phyloP scores from a whole-genome alignment of 2,329 filamentous ascomycete genomes.

The Colletotrichum tabaci region DNA sequence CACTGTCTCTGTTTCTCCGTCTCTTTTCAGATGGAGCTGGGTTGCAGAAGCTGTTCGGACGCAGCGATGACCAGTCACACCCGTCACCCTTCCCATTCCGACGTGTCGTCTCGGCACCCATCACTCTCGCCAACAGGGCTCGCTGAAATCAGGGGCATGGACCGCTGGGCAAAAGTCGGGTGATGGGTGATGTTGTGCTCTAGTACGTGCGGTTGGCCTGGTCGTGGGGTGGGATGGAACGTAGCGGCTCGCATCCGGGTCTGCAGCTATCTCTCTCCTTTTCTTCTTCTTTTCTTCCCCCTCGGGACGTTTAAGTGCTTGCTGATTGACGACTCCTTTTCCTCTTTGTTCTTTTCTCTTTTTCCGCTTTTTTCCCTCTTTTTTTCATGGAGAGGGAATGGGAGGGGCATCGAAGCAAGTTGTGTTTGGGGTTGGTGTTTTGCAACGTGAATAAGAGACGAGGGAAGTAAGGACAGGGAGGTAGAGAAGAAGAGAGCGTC shows the following conservation, averaged over 20 bases:
- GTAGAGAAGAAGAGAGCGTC: not conserved
- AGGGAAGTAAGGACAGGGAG: slow-evolving; percentile 2
- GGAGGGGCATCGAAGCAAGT: slow-evolving; percentile 2
- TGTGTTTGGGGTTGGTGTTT: slow-evolving; percentile 4
- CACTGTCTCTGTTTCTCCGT: not conserved
- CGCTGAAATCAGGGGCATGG: slow-evolving; percentile 9
- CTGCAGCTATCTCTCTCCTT: not conserved
- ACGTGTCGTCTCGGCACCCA: not conserved
- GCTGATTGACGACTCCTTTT: not conserved
- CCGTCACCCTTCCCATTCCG: not conserved
- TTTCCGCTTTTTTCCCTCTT: no score
- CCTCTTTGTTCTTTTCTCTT: not conserved
- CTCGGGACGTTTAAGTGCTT: not conserved
- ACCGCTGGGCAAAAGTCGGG: slow-evolving; percentile 8
- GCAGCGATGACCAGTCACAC: slow-evolving; percentile 1
- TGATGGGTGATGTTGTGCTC: slow-evolving; percentile 1
- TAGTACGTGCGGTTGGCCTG: not conserved
- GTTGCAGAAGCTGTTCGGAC: not conserved
- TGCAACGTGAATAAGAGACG: slow-evolving; percentile 1
- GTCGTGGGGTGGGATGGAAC: not conserved
- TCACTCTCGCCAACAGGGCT: slow-evolving; percentile 4
- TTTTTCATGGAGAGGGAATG: not conserved
- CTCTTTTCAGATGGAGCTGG: not conserved
- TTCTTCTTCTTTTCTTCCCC: not conserved
- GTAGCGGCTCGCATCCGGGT: not conserved